Percentiles rank a stretch among this genome's conserved stretches.
Conservation (phyloP, 352 stramenopile genomes). For the Globisporangium paddicum region DNA sequence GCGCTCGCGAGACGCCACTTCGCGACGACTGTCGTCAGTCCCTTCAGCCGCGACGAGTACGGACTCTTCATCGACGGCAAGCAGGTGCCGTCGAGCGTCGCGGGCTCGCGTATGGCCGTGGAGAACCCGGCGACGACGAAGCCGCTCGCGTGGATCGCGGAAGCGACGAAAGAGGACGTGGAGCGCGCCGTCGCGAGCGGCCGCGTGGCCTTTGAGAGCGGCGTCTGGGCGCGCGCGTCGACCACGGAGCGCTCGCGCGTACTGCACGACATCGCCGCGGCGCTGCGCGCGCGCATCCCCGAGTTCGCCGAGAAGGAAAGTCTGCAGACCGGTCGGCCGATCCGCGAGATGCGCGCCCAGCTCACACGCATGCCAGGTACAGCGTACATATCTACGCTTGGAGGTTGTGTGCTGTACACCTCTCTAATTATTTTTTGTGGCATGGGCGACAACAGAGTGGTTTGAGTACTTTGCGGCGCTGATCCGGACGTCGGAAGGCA, state of each 20-base stretch:
- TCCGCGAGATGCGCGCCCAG: conserved; percentile 53
- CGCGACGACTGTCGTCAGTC: neutral
- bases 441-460: conserved; percentile 39
- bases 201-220: conserved; percentile 26
- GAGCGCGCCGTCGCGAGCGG: conserved; percentile 26
- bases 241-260: conserved; percentile 30
- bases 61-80: conserved; percentile 41
- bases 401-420: too few species aligned
- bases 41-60: conserved; percentile 30
- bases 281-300: conserved; percentile 28
- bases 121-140: conserved; percentile 52
- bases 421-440: too few species aligned
- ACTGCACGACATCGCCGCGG: conserved; percentile 34
- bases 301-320: conserved; percentile 58
- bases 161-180: conserved; percentile 30
- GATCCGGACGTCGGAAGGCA: conserved; percentile 61
- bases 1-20: neutral
- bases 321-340: conserved; percentile 55
- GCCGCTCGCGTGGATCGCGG: conserved; percentile 29
- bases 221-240: conserved; percentile 25
- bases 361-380: conserved; percentile 38
- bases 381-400: too few species aligned
- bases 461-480: conserved; percentile 82
- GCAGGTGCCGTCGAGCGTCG: conserved; percentile 24
- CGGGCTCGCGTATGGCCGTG: conserved; percentile 19